Evolutionary conservation across 2,329 filamentous ascomycete genomes (phyloP).

Genomic region (Neoascochyta sp.): DNA sequence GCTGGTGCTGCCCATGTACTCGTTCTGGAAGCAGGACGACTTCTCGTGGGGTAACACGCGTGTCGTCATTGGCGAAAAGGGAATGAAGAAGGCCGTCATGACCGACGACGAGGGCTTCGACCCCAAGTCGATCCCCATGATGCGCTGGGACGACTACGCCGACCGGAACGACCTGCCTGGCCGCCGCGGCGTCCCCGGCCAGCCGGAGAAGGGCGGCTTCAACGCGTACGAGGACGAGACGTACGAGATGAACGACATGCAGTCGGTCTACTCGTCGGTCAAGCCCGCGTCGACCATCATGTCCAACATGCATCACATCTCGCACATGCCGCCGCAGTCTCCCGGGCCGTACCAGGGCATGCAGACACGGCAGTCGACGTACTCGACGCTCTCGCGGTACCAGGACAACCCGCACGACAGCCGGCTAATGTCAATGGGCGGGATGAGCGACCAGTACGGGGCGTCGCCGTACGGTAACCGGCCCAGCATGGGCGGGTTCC

Average conservation of each 20-base stretch:
- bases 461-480: conserved; percentile 39
- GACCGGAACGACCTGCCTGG: conserved; percentile 81
- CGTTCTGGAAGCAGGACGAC: conserved; percentile 99
- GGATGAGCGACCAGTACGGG: conserved; percentile 46
- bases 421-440: conserved; percentile 60
- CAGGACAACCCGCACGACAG: conserved; percentile 57
- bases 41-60: conserved; percentile 99
- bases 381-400: conserved; percentile 63
- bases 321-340: conserved; percentile 76
- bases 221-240: conserved; percentile 66
- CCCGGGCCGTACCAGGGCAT: conserved; percentile 67
- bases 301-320: conserved; percentile 69
- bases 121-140: conserved; percentile 85
- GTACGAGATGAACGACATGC: conserved; percentile 99
- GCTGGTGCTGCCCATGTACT: conserved; percentile 87
- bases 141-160: conserved; percentile 97
- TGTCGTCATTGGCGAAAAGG: conserved; percentile 92
- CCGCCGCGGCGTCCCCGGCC: conserved; percentile 65
- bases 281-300: conserved; percentile 82
- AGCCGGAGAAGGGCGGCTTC: conserved; percentile 56
- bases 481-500: conserved; percentile 43
- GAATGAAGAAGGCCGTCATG: conserved; percentile 83
- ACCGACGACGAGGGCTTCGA: conserved; percentile 80
- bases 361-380: conserved; percentile 66
- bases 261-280: conserved; percentile 90